Percentiles rank a stretch among this genome's conserved stretches.
These are phyloP conservation scores for Coniochaeta sp. DNA, from an alignment of 2,329 filamentous ascomycete species.

Conservation along the genomic window DNA sequence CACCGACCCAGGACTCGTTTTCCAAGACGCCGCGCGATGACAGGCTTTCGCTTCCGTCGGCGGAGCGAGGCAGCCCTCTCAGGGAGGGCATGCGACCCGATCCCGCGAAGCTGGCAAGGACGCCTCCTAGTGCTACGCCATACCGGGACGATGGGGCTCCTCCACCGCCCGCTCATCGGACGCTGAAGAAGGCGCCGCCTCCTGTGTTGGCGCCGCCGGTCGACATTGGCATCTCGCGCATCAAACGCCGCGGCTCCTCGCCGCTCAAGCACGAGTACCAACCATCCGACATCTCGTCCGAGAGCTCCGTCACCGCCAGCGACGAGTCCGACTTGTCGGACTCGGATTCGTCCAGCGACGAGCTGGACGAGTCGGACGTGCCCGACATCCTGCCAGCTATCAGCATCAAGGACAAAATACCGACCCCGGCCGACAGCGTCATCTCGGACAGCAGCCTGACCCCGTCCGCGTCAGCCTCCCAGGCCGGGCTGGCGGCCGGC, in stretches of 20 bases:
- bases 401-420: slow-evolving; percentile 40
- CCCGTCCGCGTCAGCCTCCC: slow-evolving; percentile 77
- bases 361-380: slow-evolving; percentile 53
- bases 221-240: slow-evolving; percentile 35
- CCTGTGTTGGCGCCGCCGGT: slow-evolving; percentile 32
- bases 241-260: slow-evolving; percentile 74
- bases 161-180: slow-evolving; percentile 47
- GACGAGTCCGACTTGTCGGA: slow-evolving; percentile 52
- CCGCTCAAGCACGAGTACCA: slow-evolving; percentile 96
- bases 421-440: slow-evolving; percentile 28
- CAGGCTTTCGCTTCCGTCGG: slow-evolving; percentile 8
- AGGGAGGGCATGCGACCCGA: slow-evolving; percentile 25
- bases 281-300: slow-evolving; percentile 64
- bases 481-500: slow-evolving; percentile 54
- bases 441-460: slow-evolving; percentile 55
- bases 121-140: slow-evolving; percentile 24
- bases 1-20: slow-evolving; percentile 28
- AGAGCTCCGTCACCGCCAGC: slow-evolving; percentile 50
- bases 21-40: slow-evolving; percentile 7
- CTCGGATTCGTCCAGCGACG: slow-evolving; percentile 43
- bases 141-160: slow-evolving; percentile 48
- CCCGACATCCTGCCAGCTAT: slow-evolving; percentile 52
- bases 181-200: slow-evolving; percentile 30
- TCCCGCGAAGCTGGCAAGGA: slow-evolving; percentile 24
- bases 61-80: slow-evolving; percentile 21